phyloP scores from a whole-genome alignment of 2,329 filamentous ascomycete genomes.

The Chaetomiaceae sp. region DNA sequence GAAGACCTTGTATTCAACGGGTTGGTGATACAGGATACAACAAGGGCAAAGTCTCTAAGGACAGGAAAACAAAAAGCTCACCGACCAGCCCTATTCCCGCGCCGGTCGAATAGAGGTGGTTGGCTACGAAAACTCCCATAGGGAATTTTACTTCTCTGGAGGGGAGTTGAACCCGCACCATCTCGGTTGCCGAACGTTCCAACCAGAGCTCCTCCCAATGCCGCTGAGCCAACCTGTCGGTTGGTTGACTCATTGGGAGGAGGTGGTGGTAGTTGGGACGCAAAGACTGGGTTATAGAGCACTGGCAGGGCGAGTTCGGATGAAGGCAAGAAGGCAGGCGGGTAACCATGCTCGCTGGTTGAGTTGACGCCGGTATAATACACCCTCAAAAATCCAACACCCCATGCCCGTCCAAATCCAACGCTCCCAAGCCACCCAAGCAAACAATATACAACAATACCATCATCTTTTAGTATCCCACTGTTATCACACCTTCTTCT shows the following conservation, averaged over 20 bases:
- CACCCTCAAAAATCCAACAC: not conserved
- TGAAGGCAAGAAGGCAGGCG: not conserved
- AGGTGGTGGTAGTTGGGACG: not conserved
- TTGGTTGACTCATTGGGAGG: not conserved
- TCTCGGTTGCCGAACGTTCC: not conserved
- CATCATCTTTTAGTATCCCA: too few relatives aligned
- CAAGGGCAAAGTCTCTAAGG: not conserved
- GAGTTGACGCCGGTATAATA: too few relatives aligned
- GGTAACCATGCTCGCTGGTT: too few relatives aligned
- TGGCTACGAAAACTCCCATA: constrained; percentile 3
- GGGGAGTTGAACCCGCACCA: not conserved
- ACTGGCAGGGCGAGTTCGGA: not conserved
- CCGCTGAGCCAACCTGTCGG: not conserved
- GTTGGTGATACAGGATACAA: too few relatives aligned
- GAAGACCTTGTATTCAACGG: too few relatives aligned
- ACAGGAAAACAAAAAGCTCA: not conserved
- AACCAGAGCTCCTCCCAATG: not conserved
- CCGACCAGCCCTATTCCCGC: not conserved
- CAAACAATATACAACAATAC: not conserved
- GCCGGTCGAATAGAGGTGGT: not conserved
- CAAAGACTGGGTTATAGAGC: not conserved
- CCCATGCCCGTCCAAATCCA: not conserved
- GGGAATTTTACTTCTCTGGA: not conserved
- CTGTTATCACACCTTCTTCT: constrained; percentile 16
- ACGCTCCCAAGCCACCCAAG: not conserved